Evolutionary conservation across 106 monocot species (phyloP).

Genomic region (Allium sativum): DNA sequence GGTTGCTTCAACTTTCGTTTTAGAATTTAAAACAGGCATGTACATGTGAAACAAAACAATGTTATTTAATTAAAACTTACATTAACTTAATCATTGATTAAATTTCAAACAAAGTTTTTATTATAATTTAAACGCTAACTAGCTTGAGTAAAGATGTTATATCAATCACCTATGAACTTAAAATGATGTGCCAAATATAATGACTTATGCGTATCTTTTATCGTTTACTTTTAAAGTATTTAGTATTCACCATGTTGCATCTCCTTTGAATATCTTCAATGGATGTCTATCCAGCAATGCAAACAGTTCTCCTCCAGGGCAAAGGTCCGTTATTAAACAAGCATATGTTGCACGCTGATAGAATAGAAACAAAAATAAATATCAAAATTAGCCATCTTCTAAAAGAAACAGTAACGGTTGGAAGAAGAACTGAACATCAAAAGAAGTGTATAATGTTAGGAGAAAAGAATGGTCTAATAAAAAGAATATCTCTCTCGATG

Average conservation of each 20-base stretch:
- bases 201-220: too few species aligned
- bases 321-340: constrained; percentile 97
- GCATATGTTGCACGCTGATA: constrained; percentile 72
- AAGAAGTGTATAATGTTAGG: constrained; percentile 84
- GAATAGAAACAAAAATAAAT: constrained; percentile 18
- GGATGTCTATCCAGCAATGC: constrained; percentile 90
- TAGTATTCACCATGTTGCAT: constrained; percentile 75
- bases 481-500: constrained; percentile 79
- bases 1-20: too few species aligned
- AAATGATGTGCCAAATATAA: background rate
- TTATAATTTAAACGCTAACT: too few species aligned
- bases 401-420: too few species aligned
- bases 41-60: too few species aligned
- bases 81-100: too few species aligned
- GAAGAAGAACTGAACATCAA: constrained; percentile 43
- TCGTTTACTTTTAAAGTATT: too few species aligned
- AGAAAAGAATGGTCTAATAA: constrained; percentile 93
- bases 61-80: too few species aligned
- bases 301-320: constrained; percentile 86
- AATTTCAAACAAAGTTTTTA: too few species aligned
- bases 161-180: background rate
- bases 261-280: constrained; percentile 88
- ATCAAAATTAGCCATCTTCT: too few species aligned
- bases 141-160: too few species aligned
- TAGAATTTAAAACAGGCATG: too few species aligned